Evolutionary conservation across 345 rosid species (phyloP).

Genomic region (Arabis alpina): DNA sequence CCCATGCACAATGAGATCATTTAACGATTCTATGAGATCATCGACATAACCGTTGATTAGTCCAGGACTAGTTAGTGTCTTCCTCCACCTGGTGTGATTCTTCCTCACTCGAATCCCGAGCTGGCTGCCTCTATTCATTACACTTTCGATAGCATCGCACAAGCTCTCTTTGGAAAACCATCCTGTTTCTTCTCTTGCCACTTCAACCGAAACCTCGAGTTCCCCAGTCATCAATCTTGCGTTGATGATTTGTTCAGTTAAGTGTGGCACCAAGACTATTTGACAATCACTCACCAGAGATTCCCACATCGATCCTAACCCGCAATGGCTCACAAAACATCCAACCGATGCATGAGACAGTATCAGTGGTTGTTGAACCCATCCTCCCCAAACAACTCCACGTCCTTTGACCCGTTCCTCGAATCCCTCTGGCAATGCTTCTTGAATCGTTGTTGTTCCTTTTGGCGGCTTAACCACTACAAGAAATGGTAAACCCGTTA

Average conservation of each 20-base stretch:
- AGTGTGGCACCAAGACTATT: constrained; percentile 48
- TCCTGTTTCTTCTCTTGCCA: constrained; percentile 39
- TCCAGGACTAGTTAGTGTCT: constrained; percentile 25
- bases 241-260: constrained; percentile 52
- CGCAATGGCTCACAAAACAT: constrained; percentile 51
- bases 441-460: constrained; percentile 46
- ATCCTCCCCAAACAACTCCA: constrained; percentile 47
- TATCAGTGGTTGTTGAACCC: constrained; percentile 49
- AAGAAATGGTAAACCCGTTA: constrained; percentile 47
- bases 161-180: constrained; percentile 44
- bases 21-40: too few relatives aligned
- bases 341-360: constrained; percentile 47
- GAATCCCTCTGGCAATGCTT: constrained; percentile 52
- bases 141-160: constrained; percentile 31
- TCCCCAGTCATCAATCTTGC: constrained; percentile 50
- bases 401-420: constrained; percentile 45
- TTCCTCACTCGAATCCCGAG: neutral
- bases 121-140: constrained; percentile 43
- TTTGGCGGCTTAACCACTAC: constrained; percentile 48
- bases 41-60: neutral
- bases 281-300: constrained; percentile 47
- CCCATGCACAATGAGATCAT: too few relatives aligned
- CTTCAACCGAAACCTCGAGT: constrained; percentile 53
- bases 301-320: constrained; percentile 57
- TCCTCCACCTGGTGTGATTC: constrained; percentile 27